phyloP scores from a whole-genome alignment of 352 stramenopile species.

The Phytophthora aleatoria region DNA sequence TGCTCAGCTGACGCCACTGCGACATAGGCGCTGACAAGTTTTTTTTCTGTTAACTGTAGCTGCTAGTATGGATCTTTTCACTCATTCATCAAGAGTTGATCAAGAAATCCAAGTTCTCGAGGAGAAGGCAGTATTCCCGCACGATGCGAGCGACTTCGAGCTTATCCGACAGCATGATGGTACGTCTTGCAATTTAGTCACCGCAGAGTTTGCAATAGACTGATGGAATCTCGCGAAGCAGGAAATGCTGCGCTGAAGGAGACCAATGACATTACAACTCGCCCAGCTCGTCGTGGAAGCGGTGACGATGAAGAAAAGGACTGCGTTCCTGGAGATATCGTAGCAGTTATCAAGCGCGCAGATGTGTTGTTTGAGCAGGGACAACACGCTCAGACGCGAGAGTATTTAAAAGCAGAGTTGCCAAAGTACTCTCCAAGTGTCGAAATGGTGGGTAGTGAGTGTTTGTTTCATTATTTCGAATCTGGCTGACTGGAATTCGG shows the following conservation, averaged over 20 bases:
- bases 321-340: slow-evolving; percentile 30
- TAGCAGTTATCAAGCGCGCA: slow-evolving; percentile 37
- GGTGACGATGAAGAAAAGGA: slow-evolving; percentile 48
- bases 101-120: slow-evolving; percentile 46
- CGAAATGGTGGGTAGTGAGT: slow-evolving; percentile 44
- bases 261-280: slow-evolving; percentile 2
- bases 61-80: slow-evolving; percentile 57
- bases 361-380: slow-evolving; percentile 61
- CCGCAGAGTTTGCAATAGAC: not conserved
- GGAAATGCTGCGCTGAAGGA: not conserved
- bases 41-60: slow-evolving; percentile 30
- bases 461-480: not conserved
- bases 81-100: slow-evolving; percentile 18
- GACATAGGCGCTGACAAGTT: slow-evolving; percentile 9
- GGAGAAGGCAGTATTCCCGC: slow-evolving; percentile 63
- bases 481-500: not conserved
- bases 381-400: slow-evolving; percentile 42
- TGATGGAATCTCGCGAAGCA: slow-evolving; percentile 4
- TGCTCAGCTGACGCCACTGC: not conserved
- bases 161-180: slow-evolving; percentile 53
- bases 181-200: slow-evolving; percentile 9
- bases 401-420: slow-evolving; percentile 50
- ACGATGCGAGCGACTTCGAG: slow-evolving; percentile 62
- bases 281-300: not conserved
- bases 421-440: slow-evolving; percentile 43